These are phyloP conservation scores for Pseudopyricularia javanii DNA, from an alignment of 2,329 filamentous ascomycete species.

Conservation along the genomic window DNA sequence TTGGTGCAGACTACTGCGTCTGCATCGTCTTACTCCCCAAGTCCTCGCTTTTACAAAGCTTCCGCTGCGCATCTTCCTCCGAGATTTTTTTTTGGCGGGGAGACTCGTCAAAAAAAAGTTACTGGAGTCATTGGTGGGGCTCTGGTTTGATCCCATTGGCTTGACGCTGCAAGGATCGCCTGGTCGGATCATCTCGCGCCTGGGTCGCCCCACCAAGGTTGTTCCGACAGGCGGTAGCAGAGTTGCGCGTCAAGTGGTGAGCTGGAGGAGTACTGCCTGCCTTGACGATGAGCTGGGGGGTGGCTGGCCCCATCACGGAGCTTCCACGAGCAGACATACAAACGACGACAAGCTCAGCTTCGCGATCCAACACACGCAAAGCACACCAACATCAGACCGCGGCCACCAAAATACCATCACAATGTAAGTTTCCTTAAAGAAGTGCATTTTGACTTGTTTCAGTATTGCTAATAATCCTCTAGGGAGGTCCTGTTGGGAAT, in stretches of 20 bases:
- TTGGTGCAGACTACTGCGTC: not conserved
- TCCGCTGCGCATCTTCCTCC: not conserved
- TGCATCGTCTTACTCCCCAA: conserved; percentile 3
- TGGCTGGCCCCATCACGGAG: not conserved
- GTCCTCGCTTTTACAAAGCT: not conserved
- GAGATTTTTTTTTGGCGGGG: not conserved
- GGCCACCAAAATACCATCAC: conserved; percentile 7
- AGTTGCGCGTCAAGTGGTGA: conserved; percentile 21
- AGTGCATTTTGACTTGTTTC: not conserved
- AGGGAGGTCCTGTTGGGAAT: conserved; percentile 98
- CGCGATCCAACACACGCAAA: not conserved
- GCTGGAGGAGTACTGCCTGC: not conserved
- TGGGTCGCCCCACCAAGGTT: conserved; percentile 4
- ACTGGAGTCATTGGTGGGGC: conserved; percentile 2
- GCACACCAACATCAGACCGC: conserved; percentile 1
- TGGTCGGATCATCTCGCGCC: conserved; percentile 4
- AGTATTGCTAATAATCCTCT: not conserved
- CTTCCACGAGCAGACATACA: not conserved
- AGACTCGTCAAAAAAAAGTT: conserved; percentile 3
- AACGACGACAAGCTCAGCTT: not conserved
- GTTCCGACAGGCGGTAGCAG: conserved; percentile 27
- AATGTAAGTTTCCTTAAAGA: conserved; percentile 13
- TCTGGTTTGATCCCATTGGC: conserved; percentile 1
- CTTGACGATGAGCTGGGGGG: not conserved
- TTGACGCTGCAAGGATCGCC: not conserved